phyloP scores from a whole-genome alignment of 1,284 basidiomycete species.

The Ceratobasidium sp. region DNA sequence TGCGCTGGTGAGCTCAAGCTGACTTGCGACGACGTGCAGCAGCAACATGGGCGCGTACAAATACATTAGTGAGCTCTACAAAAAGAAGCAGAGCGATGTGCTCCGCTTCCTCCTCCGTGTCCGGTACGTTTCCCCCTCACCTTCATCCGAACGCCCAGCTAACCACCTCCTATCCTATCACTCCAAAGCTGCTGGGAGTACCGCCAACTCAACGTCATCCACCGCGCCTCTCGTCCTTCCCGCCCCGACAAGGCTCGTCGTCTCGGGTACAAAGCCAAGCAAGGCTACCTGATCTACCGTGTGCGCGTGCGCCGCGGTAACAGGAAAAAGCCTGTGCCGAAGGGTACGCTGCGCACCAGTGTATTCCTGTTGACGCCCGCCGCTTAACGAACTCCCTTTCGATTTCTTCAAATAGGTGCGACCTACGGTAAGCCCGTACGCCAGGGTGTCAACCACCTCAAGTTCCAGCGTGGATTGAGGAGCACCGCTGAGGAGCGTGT shows the following conservation, averaged over 20 bases:
- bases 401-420: conserved; percentile 68
- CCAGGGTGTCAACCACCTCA: conserved; percentile 99
- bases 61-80: conserved; percentile 96
- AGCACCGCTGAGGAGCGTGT: conserved; percentile 98
- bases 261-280: conserved; percentile 99
- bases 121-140: conserved; percentile 64
- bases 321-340: conserved; percentile 98
- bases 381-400: conserved; percentile 38
- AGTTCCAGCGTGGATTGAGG: conserved; percentile 94
- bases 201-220: conserved; percentile 97
- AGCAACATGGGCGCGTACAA: conserved; percentile 78
- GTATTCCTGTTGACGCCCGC: conserved; percentile 43
- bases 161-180: too few relatives aligned
- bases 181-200: conserved; percentile 99
- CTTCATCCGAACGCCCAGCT: conserved; percentile 5
- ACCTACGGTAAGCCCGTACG: conserved; percentile 99
- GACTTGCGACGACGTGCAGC: conserved; percentile 7
- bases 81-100: conserved; percentile 97
- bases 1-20: conserved; percentile 20
- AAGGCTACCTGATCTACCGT: conserved; percentile 98
- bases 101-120: conserved; percentile 98
- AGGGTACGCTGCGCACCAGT: conserved; percentile 67
- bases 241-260: conserved; percentile 99
- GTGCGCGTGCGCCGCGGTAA: conserved; percentile 98
- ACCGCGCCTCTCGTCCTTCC: conserved; percentile 96